Evolutionary conservation across 805 yeast genomes (phyloP).

Genomic region (Pichia nakasei): DNA sequence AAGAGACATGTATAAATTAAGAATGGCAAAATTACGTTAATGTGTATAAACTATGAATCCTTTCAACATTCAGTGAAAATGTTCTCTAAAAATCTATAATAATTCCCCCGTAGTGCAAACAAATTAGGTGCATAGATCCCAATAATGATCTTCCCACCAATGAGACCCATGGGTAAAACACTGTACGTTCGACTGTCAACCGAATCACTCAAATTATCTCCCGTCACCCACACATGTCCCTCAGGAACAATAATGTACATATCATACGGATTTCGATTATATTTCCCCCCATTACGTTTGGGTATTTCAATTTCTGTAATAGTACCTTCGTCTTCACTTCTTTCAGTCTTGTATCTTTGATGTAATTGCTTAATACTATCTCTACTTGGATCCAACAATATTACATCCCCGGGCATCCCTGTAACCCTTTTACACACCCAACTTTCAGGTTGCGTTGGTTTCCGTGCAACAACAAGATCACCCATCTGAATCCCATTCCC

Average conservation of each 20-base stretch:
- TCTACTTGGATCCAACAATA: slow-evolving; percentile 72
- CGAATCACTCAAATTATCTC: slow-evolving; percentile 83
- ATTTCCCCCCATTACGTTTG: slow-evolving; percentile 13
- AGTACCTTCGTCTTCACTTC: too few species aligned
- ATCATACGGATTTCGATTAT: slow-evolving; percentile 23
- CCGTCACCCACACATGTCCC: slow-evolving; percentile 97
- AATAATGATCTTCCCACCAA: slow-evolving; percentile 79
- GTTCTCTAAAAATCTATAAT: slow-evolving; percentile 49
- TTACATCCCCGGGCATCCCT: slow-evolving; percentile 92
- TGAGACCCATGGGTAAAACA: slow-evolving; percentile 80
- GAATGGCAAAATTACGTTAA: slow-evolving; percentile 21
- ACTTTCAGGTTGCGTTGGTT: slow-evolving; percentile 82
- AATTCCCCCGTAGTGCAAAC: slow-evolving; percentile 33
- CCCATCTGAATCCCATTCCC: slow-evolving; percentile 72
- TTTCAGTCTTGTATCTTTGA: slow-evolving; percentile 1
- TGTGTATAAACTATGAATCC: background rate
- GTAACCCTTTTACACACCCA: slow-evolving; percentile 89
- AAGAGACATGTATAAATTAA: slow-evolving; percentile 27
- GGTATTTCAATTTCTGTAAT: slow-evolving; percentile 1
- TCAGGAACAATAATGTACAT: slow-evolving; percentile 72
- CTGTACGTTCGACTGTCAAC: slow-evolving; percentile 86
- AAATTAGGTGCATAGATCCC: slow-evolving; percentile 42
- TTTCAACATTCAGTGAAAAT: slow-evolving; percentile 30
- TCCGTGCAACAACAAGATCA: slow-evolving; percentile 77
- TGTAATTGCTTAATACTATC: slow-evolving; percentile 32